Evolutionary conservation across 2,329 filamentous ascomycete species (phyloP), one percentile per base, ranked within the genome.

Genomic region (Talaromyces piceae): DNA sequence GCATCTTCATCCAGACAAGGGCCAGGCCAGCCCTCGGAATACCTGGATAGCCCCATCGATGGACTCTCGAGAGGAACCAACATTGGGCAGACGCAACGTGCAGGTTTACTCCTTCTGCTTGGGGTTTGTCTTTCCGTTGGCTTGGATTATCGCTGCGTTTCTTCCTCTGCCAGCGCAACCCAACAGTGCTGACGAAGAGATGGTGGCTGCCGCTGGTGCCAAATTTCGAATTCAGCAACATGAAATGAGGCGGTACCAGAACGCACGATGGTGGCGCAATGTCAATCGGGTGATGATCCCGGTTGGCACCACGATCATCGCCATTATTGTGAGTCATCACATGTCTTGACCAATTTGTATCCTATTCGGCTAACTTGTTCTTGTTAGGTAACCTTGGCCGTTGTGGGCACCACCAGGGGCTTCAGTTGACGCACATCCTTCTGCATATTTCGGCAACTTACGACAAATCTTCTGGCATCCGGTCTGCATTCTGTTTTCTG

Each of bases 81-180:
- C 81, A 3, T 76, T 86, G 56, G 83, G 83, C 47, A 79, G 80
- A 56, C 79, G 86, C 55, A 91, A 91, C 62, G 71, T 82, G 44
- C 89, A 94, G 67, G 78, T 91, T 26, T 73, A 86, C 48, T 73
- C 88, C 45, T 94, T 94, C 68, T 81, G 83, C 50, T 39, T 85
- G 44, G 89, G 89, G 22, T 94, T 94, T 62, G 72, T 91, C 44
- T 81, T 89, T 61, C 89, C 88, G 5, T 77, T 89, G 85, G 86
- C 84, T 50, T 94, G 88, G 88, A 87, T 91, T 72, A 74, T 89
- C 56, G 89, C 84, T 1, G 80, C 88, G 1, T 77, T 91, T 49
- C 73, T 93, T 11, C 87, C 87, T 1, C 69, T 94, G 5, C 87
- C 87, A 8, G 72, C 73, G 1, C 77, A 77, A 50, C 78, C 82